Evolutionary conservation across 2,329 filamentous ascomycete species (phyloP), one percentile per base, ranked within the genome.

Genomic region (Colletotrichum somersetense): DNA sequence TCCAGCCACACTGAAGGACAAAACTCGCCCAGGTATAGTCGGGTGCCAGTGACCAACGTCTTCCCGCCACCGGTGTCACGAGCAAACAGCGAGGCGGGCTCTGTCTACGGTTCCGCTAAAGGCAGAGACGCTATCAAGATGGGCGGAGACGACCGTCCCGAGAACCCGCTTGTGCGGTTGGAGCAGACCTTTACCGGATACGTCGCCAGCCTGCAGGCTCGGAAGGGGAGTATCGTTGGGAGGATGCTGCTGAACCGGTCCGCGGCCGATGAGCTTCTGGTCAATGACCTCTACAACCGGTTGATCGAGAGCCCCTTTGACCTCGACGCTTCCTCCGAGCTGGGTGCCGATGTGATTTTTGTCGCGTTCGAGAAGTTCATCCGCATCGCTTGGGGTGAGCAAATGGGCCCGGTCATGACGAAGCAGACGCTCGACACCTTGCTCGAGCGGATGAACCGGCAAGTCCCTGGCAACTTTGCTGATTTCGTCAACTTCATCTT

Each of bases 291-390:
- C 1, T 98, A 97, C 82, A 97, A 97, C 78, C 89, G 91, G 44
- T 87, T 98, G 18, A 90, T 97, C 23, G 95, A 97, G 79, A 92
- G 92, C 74, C 93, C 95, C 0, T 92, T 90, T 64, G 94, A 94
- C 77, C 88, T 93, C 74, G 92, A 97, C 65, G 85, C 91, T 12
- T 90, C 93, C 2, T 88, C 91, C 0, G 94, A 97, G 71, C 87
- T 93, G 11, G 89, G 91, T 3, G 90, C 96, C 11, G 95, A 98
- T 77, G 91, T 96, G 26, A 88, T 98, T 6, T 97, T 98, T 78
- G 92, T 93, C 35, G 93, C 95, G 0, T 98, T 98, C 79, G 95
- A 98, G 80, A 98, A 97, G 73, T 98, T 98, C 76, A 84, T 98
- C 72, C 91, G 91, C 71, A 91, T 95, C 74, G 95, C 93, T 16